A percentile compares a stretch with the other conserved stretches of the same genome.
These are phyloP conservation scores for Hippophae rhamnoides DNA, from an alignment of 306 rosid genomes.

Conservation along the genomic window DNA sequence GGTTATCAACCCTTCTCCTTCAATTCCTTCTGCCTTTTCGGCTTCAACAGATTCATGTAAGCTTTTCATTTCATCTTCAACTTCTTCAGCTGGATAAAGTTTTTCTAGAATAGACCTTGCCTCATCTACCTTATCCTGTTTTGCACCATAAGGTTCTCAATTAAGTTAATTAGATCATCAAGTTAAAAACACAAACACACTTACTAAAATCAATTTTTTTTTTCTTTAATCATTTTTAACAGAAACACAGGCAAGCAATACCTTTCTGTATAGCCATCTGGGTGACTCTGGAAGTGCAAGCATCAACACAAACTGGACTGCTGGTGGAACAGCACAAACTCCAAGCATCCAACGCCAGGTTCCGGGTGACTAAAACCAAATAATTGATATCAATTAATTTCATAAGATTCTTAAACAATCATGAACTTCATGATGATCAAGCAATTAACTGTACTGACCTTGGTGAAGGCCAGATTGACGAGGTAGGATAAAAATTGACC, in stretches of 20 bases:
- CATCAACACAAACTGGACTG: slow-evolving; percentile 61
- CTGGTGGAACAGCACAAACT: slow-evolving; percentile 57
- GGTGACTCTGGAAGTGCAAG: slow-evolving; percentile 78
- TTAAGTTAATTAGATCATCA: no score
- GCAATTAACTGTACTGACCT: slow-evolving; percentile 21
- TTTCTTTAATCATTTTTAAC: no score
- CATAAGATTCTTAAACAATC: no score
- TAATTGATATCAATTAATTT: no score
- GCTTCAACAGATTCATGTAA: slow-evolving; percentile 47
- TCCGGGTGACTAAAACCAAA: slow-evolving; percentile 38
- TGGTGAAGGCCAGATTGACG: slow-evolving; percentile 64
- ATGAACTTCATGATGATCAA: no score
- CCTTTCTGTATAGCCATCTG: slow-evolving; percentile 37
- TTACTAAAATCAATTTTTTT: no score
- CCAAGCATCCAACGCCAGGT: slow-evolving; percentile 96
- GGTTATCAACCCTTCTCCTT: slow-evolving; percentile 30
- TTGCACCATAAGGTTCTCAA: not conserved
- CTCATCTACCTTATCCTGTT: slow-evolving; percentile 48
- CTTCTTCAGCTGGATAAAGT: slow-evolving; percentile 40
- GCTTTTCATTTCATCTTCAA: slow-evolving; percentile 50
- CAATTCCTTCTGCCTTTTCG: slow-evolving; percentile 39
- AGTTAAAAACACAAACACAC: no score
- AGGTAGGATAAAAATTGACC: slow-evolving; percentile 80
- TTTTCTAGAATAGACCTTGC: slow-evolving; percentile 40
- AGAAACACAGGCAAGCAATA: slow-evolving; percentile 1